phyloP scores from a whole-genome alignment of 2,329 filamentous ascomycete genomes.

The Paraconiothyrium brasiliense region DNA sequence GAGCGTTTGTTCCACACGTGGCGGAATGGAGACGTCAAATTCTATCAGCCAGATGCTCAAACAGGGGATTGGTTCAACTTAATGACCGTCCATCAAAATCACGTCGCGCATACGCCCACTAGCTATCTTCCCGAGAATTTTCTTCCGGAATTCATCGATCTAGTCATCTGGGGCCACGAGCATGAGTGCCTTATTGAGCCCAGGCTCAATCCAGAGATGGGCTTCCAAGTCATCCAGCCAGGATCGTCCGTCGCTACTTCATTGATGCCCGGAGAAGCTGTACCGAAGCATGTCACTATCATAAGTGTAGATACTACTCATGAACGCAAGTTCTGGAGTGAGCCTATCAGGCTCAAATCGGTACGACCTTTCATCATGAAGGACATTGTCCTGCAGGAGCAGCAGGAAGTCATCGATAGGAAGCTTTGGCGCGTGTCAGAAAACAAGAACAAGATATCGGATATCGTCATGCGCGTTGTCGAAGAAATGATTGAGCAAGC shows the following conservation, averaged over 20 bases:
- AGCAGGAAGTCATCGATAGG: slow-evolving; percentile 78
- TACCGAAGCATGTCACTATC: slow-evolving; percentile 89
- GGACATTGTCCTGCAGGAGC: slow-evolving; percentile 80
- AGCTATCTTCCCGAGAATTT: slow-evolving; percentile 96
- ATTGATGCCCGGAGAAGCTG: slow-evolving; percentile 86
- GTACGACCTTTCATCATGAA: slow-evolving; percentile 90
- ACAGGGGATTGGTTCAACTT: slow-evolving; percentile 95
- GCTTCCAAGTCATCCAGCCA: slow-evolving; percentile 96
- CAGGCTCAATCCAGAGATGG: slow-evolving; percentile 81
- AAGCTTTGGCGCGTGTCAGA: slow-evolving; percentile 82
- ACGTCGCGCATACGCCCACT: slow-evolving; percentile 88
- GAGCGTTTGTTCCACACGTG: slow-evolving; percentile 95
- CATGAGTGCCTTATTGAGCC: slow-evolving; percentile 96
- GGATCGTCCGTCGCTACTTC: slow-evolving; percentile 97
- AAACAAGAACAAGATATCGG: slow-evolving; percentile 82
- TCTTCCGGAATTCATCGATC: slow-evolving; percentile 87
- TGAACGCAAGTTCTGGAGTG: slow-evolving; percentile 52
- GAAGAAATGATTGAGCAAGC: slow-evolving; percentile 89
- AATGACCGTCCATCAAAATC: slow-evolving; percentile 95
- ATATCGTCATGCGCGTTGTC: slow-evolving; percentile 78
- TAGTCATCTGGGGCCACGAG: slow-evolving; percentile 97
- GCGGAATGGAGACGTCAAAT: slow-evolving; percentile 90
- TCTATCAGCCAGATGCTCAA: slow-evolving; percentile 83
- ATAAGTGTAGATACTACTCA: slow-evolving; percentile 83
- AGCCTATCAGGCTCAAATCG: slow-evolving; percentile 84